Evolutionary conservation across 257 asterid species (phyloP).

Genomic region (Solanum okadae): DNA sequence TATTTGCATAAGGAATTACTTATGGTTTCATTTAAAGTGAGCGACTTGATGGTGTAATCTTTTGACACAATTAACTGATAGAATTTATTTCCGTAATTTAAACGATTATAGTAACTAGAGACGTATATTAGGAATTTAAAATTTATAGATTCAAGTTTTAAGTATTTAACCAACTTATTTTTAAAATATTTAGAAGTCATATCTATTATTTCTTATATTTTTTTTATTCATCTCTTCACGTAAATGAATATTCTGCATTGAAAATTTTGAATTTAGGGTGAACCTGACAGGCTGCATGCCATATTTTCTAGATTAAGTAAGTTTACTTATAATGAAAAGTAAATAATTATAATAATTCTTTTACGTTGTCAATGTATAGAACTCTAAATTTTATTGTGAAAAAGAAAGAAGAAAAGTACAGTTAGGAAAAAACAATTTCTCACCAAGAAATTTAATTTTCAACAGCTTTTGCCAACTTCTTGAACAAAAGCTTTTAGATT

Average conservation of each 20-base stretch:
- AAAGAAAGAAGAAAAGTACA: not conserved
- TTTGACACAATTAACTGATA: not conserved
- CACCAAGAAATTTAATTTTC: not conserved
- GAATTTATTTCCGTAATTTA: no score
- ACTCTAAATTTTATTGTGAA: not conserved
- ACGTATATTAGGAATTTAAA: no score
- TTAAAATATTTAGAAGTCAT: not conserved
- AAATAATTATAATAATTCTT: not conserved
- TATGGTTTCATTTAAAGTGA: not conserved
- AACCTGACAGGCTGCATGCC: not conserved
- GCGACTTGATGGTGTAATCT: not conserved
- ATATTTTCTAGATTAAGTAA: not conserved
- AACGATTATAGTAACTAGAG: not conserved
- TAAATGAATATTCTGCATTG: not conserved
- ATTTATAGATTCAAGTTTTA: no score
- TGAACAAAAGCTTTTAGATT: slow-evolving; percentile 5
- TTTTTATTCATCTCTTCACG: no score
- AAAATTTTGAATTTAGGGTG: not conserved
- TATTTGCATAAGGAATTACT: not conserved
- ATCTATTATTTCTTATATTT: no score
- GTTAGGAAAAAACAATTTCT: not conserved
- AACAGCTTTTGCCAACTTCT: not conserved
- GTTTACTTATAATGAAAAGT: not conserved
- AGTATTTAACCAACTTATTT: not conserved
- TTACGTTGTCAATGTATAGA: not conserved